These are phyloP conservation scores for Epithele typhae DNA, from an alignment of 768 basidiomycete genomes.

Conservation along the genomic window DNA sequence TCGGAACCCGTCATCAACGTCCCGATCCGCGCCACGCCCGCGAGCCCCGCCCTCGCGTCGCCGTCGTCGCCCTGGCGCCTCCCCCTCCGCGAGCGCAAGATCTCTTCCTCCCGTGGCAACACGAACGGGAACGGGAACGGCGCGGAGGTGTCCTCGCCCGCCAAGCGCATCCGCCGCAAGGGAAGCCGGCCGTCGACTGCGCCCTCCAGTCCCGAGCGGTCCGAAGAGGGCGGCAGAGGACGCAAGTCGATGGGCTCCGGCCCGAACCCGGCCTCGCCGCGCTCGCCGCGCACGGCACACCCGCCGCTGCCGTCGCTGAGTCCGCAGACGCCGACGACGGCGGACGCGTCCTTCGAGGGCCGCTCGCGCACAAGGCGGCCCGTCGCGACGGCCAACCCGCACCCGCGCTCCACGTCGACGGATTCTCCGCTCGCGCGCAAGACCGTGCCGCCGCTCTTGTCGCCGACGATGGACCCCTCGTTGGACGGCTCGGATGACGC, in stretches of 20 bases:
- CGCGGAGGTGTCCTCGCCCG: neutral
- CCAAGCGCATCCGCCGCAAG: constrained; percentile 2
- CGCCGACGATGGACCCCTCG: constrained; percentile 6
- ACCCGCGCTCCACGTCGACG: constrained; percentile 25
- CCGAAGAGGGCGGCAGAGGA: neutral
- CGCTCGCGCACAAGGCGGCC: constrained; percentile 6
- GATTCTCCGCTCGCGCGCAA: constrained; percentile 22
- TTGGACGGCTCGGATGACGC: constrained; percentile 14
- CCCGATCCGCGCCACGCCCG: constrained; percentile 9
- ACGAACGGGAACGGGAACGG: too few species aligned
- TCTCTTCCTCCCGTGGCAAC: constrained; percentile 6
- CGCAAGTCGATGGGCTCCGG: constrained; percentile 2
- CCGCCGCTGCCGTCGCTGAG: constrained; percentile 6
- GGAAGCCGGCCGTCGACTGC: constrained; percentile 36
- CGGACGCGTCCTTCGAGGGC: neutral
- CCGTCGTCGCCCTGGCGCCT: constrained; percentile 14
- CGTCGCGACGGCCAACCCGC: constrained; percentile 10
- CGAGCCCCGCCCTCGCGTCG: constrained; percentile 10
- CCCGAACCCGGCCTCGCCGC: neutral
- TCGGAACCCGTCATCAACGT: constrained; percentile 10
- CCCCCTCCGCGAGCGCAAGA: constrained; percentile 11
- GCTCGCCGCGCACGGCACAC: constrained; percentile 1
- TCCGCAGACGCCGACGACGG: neutral
- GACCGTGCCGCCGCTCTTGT: constrained; percentile 6
- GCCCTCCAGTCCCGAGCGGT: constrained; percentile 31